Evolutionary conservation across 2,329 filamentous ascomycete species (phyloP), one percentile per base, ranked within the genome.

Genomic region (Colletotrichum nymphaeae): DNA sequence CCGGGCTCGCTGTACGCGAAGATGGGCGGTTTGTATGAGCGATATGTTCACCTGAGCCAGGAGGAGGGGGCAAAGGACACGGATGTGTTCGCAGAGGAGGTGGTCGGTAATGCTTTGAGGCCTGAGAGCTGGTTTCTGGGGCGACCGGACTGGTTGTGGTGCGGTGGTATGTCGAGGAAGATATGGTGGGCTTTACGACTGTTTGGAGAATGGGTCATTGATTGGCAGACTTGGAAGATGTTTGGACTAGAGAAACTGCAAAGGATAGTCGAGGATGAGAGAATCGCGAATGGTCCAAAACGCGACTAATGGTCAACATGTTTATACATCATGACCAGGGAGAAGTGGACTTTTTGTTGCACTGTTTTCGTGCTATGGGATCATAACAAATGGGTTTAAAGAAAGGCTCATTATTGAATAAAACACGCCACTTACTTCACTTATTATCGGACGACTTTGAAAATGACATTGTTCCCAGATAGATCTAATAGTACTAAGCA

Each of bases 31-130:
- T 70, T 87, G 16, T 89, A 88, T 78, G 79, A 85, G 76, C 78
- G 79, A 74, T 79, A 87, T 1, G 79, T 88, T 69, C 81, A 79
- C 0, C 89, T 86, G 64, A 87, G 84, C 74, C 87, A 89, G 83
- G 85, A 80, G 4, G 83, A 82, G 26, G 77, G 80, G 0, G 86
- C 86, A 0, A 81, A 87, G 77, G 80, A 81, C n/a, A 87, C 86
- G 0, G 78, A 81, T n/a, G 77, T 62, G 1, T 89, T 86, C 74
- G 86, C 87, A 0, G 65, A 74, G 32, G 80, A 80, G 63, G 70
- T 89, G 4, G 87, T 87, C 7, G 67, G 8, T 2, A 32, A 32
- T 32, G 8, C 30, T 2, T 3, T 32, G 0, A 81, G 77, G 66
- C 63, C 81, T 1, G 77, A 79, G 0, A 78, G 80, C 0, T 71